Evolutionary conservation across 371 early-diverging fungal species (phyloP).

Genomic region (Catenaria anguillulae): DNA sequence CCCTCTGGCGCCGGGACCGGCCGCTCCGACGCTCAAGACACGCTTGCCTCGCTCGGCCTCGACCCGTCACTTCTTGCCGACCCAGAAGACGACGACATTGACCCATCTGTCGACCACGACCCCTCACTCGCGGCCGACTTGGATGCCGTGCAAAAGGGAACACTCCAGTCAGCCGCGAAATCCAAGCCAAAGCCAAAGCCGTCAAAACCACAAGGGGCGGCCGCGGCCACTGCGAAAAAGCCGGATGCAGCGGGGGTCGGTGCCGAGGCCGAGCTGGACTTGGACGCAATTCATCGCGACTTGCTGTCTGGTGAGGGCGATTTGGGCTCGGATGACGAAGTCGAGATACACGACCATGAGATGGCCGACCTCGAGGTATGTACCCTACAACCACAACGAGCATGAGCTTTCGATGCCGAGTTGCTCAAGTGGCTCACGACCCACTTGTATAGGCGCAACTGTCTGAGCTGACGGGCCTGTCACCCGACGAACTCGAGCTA

Average conservation of each 20-base stretch:
- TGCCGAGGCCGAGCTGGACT: background rate
- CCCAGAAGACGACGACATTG: background rate
- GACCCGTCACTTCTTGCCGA: slow-evolving; percentile 6
- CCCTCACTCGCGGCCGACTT: background rate
- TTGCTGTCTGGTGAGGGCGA: background rate
- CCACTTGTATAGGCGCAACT: too few species aligned
- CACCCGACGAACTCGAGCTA: too few species aligned
- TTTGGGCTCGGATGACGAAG: too few species aligned
- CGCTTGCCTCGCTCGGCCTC: slow-evolving; percentile 6
- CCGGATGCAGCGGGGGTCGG: background rate
- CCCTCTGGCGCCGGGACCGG: too few species aligned
- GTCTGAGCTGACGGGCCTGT: too few species aligned
- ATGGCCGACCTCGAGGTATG: background rate
- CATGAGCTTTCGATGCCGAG: background rate
- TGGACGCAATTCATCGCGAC: background rate
- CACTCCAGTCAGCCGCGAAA: background rate
- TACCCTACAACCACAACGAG: too few species aligned
- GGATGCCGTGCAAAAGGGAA: background rate
- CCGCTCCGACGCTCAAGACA: background rate
- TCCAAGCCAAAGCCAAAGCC: too few species aligned
- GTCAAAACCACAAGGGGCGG: too few species aligned
- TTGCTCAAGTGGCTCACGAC: background rate
- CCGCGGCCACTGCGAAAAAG: background rate
- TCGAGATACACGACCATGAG: background rate
- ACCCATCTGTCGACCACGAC: background rate